Percentiles rank a stretch among this genome's conserved stretches.
Evolutionary conservation across 1,284 basidiomycete genomes (phyloP).

Genomic region (Ceratobasidium sp.): DNA sequence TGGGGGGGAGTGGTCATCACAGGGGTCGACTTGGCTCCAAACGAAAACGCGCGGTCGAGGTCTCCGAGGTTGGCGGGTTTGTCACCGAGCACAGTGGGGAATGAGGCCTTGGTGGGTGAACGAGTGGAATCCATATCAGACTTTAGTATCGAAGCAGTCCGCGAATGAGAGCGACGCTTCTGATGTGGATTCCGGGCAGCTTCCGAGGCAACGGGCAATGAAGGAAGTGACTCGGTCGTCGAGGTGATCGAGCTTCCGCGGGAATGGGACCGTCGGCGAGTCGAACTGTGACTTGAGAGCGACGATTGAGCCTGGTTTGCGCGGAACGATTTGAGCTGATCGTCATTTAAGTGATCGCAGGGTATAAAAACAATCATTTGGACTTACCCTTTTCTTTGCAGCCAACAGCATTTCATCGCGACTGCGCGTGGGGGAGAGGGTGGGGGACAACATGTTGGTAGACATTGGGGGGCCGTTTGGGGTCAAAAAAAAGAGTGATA

Average conservation of each 20-base stretch:
- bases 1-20: neutral
- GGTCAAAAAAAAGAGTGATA: conserved; percentile 23
- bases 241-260: conserved; percentile 48
- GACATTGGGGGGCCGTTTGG: conserved; percentile 3
- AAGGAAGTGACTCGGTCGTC: neutral
- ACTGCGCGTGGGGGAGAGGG: conserved; percentile 7
- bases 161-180: conserved; percentile 36
- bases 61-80: conserved; percentile 17
- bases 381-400: conserved; percentile 23
- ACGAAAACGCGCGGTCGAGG: conserved; percentile 56
- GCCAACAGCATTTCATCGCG: conserved; percentile 33
- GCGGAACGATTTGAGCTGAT: conserved; percentile 30
- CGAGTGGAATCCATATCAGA: neutral
- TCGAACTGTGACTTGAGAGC: conserved; percentile 42
- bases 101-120: conserved; percentile 17
- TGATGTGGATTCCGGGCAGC: conserved; percentile 10
- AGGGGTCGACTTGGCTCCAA: conserved; percentile 34
- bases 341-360: conserved; percentile 3
- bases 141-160: conserved; percentile 27
- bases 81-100: neutral
- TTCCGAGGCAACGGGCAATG: conserved; percentile 13
- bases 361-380: neutral
- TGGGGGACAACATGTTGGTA: neutral
- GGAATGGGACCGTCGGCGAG: conserved; percentile 72
- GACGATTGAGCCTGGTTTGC: conserved; percentile 28